Percentiles rank a stretch among this genome's conserved stretches.
These are phyloP conservation scores for Lachancea meyersii DNA, from an alignment of 805 yeast genomes.

Conservation along the genomic window DNA sequence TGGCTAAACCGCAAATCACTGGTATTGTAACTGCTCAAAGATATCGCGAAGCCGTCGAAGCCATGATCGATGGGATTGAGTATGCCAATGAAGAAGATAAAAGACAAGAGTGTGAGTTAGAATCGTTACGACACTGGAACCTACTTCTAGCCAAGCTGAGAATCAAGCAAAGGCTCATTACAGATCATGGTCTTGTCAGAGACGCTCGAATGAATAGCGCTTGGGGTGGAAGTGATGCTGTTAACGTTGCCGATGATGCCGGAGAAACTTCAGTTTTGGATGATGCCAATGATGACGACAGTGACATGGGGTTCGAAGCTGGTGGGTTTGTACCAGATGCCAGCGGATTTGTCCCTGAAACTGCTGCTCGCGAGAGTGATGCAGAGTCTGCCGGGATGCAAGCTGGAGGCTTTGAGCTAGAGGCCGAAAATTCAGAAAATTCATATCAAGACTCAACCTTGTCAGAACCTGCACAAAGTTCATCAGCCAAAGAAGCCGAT, in stretches of 20 bases:
- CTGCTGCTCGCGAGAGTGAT: not conserved
- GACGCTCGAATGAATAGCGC: conserved; percentile 6
- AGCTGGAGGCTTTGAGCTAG: conserved; percentile 6
- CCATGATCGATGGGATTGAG: conserved; percentile 28
- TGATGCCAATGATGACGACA: not conserved
- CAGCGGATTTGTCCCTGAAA: conserved; percentile 5
- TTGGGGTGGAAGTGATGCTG: conserved; percentile 18
- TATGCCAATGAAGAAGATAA: conserved; percentile 34
- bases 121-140: conserved; percentile 39
- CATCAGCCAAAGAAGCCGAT: not conserved
- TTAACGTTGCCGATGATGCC: not conserved
- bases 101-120: conserved; percentile 39
- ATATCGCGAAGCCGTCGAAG: conserved; percentile 33
- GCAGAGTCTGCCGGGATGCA: not conserved
- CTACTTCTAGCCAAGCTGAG: conserved; percentile 32
- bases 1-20: conserved; percentile 56
- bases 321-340: conserved; percentile 10
- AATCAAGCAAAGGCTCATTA: conserved; percentile 36
- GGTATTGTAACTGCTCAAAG: conserved; percentile 73
- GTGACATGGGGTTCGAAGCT: conserved; percentile 2
- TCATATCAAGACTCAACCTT: not conserved
- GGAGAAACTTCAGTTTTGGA: not conserved
- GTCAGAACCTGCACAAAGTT: not conserved
- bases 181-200: conserved; percentile 38
- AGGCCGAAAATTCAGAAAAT: not conserved